A percentile compares a stretch with the other conserved stretches of the same genome.
These are phyloP conservation scores for Calocera cornea DNA, from an alignment of 768 basidiomycete genomes.

Conservation along the genomic window DNA sequence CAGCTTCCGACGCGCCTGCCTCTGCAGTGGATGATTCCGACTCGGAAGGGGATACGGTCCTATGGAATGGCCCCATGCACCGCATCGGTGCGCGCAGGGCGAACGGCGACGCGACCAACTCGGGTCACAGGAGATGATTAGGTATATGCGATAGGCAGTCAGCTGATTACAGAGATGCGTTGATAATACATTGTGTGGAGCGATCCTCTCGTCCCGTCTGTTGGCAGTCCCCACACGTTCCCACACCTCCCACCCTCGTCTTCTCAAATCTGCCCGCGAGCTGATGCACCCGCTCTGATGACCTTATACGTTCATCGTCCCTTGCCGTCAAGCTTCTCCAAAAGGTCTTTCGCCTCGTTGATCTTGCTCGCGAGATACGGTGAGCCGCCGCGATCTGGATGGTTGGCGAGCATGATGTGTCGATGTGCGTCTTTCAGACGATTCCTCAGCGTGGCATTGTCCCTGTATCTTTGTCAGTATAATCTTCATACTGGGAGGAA, in stretches of 20 bases:
- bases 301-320: conserved; percentile 9
- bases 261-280: too few species aligned
- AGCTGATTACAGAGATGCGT: not conserved
- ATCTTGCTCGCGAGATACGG: conserved; percentile 98
- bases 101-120: not conserved
- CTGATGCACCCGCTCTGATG: too few species aligned
- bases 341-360: conserved; percentile 89
- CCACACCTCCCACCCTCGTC: not conserved
- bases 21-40: too few species aligned
- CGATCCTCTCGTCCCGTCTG: not conserved
- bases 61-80: too few species aligned
- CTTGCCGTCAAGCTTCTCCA: conserved; percentile 55
- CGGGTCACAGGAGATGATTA: not conserved
- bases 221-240: not conserved
- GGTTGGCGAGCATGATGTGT: conserved; percentile 94
- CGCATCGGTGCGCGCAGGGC: too few species aligned
- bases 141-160: not conserved
- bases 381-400: conserved; percentile 96
- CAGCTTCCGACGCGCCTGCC: too few species aligned
- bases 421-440: conserved; percentile 91
- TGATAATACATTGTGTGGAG: not conserved
- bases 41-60: too few species aligned
- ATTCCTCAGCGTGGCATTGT: conserved; percentile 58
- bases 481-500: not conserved
- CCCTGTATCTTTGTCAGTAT: conserved; percentile 37